These are phyloP conservation scores for Venturia asperata DNA, from an alignment of 2,329 filamentous ascomycete genomes.

Conservation along the genomic window DNA sequence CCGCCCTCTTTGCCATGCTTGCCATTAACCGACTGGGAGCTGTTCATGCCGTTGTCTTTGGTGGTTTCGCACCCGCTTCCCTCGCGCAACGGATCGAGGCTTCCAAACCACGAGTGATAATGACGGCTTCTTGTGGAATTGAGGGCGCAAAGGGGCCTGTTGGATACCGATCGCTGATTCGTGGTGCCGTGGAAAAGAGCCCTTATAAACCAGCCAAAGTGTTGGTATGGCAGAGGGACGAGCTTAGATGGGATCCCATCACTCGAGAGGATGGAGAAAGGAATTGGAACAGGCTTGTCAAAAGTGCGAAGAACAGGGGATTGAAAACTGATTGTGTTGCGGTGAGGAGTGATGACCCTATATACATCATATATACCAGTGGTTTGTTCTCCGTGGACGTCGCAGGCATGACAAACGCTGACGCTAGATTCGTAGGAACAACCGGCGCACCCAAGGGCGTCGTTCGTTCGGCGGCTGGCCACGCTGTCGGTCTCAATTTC, in stretches of 20 bases:
- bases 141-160: conserved; percentile 76
- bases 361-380: conserved; percentile 91
- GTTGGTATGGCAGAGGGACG: conserved; percentile 77
- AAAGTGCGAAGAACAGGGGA: conserved; percentile 60
- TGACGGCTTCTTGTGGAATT: conserved; percentile 89
- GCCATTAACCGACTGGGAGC: conserved; percentile 76
- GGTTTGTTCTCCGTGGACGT: conserved; percentile 30
- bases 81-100: conserved; percentile 85
- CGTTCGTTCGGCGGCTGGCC: conserved; percentile 72
- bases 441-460: conserved; percentile 81
- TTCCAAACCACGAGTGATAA: conserved; percentile 64
- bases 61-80: conserved; percentile 75
- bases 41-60: conserved; percentile 87
- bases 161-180: conserved; percentile 69
- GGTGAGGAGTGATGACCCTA: conserved; percentile 65
- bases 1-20: conserved; percentile 77
- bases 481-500: conserved; percentile 76
- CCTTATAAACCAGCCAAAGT: conserved; percentile 64
- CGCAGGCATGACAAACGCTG: not conserved
- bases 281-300: conserved; percentile 71
- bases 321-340: conserved; percentile 68
- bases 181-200: conserved; percentile 62
- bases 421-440: conserved; percentile 45
- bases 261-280: conserved; percentile 60
- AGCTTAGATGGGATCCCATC: conserved; percentile 67